These are phyloP conservation scores for Globisporangium spiculum DNA, from an alignment of 352 stramenopile genomes.

Conservation along the genomic window DNA sequence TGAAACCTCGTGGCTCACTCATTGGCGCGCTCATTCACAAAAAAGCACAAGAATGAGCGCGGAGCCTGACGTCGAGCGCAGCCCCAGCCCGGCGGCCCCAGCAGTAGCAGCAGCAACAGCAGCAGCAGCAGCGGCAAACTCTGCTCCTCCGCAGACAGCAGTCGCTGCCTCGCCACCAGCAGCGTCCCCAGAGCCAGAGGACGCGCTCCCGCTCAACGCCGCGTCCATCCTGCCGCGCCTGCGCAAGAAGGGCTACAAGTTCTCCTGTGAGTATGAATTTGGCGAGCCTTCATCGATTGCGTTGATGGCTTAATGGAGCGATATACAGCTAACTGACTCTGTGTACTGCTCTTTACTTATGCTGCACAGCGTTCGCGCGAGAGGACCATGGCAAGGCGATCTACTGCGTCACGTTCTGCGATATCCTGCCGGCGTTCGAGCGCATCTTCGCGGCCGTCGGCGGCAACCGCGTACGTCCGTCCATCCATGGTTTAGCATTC, in stretches of 20 bases:
- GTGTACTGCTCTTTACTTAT: not conserved
- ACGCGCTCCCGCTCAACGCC: conserved; percentile 15
- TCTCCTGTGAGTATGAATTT: conserved; percentile 17
- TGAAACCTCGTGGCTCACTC: not conserved
- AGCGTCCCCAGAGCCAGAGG: not conserved
- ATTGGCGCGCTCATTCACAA: not conserved
- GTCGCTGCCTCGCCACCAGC: not conserved
- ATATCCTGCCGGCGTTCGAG: conserved; percentile 66
- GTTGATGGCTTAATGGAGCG: not conserved
- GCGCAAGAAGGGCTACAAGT: conserved; percentile 23
- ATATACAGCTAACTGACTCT: not conserved
- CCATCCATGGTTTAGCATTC: not conserved
- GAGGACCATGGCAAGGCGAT: conserved; percentile 77
- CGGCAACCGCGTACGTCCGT: conserved; percentile 55
- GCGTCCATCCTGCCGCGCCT: conserved; percentile 21
- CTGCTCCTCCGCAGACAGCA: not conserved
- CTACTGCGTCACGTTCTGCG: conserved; percentile 75
- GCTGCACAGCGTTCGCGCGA: conserved; percentile 47
- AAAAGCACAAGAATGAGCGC: conserved; percentile 4
- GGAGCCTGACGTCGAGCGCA: conserved; percentile 9
- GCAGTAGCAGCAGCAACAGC: not conserved
- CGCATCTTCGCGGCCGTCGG: conserved; percentile 68
- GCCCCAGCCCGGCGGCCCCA: not conserved
- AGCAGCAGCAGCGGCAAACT: not conserved
- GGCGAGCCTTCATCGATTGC: not conserved